Percentiles rank a stretch among this genome's conserved stretches.
Conservation (phyloP, 768 basidiomycete species). For the Termitomyces heimii region DNA sequence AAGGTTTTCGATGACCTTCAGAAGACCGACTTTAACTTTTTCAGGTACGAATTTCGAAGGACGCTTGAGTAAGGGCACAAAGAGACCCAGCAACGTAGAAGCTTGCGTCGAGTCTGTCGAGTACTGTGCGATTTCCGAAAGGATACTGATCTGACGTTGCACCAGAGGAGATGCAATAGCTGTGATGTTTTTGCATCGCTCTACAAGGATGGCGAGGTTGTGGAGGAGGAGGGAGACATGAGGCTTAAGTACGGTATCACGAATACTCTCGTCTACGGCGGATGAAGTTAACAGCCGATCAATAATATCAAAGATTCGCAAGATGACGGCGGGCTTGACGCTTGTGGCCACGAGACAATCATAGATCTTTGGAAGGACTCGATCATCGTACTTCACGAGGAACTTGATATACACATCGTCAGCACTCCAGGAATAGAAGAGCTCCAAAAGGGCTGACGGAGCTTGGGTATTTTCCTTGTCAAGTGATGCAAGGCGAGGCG, state of each 20-base stretch:
- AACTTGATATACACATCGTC: conserved; percentile 50
- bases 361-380: conserved; percentile 72
- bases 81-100: conserved; percentile 60
- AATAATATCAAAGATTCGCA: conserved; percentile 79
- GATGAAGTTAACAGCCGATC: conserved; percentile 61
- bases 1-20: conserved; percentile 63
- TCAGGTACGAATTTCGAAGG: conserved; percentile 75
- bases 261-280: conserved; percentile 40
- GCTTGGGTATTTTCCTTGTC: conserved; percentile 87
- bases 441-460: conserved; percentile 82
- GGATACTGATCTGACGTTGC: conserved; percentile 76
- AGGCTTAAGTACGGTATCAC: conserved; percentile 55
- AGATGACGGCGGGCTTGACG: conserved; percentile 82
- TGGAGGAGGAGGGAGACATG: conserved; percentile 66
- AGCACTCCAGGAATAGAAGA: conserved; percentile 75
- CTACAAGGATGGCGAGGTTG: conserved; percentile 65
- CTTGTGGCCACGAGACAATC: conserved; percentile 75
- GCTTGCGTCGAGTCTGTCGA: conserved; percentile 69
- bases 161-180: conserved; percentile 56
- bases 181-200: conserved; percentile 47
- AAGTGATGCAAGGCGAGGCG: conserved; percentile 71
- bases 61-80: conserved; percentile 76
- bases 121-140: conserved; percentile 76
- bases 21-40: conserved; percentile 77
- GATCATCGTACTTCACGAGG: conserved; percentile 64